Conservation (phyloP, 257 asterid genomes). For the Linderniella brevidens region DNA sequence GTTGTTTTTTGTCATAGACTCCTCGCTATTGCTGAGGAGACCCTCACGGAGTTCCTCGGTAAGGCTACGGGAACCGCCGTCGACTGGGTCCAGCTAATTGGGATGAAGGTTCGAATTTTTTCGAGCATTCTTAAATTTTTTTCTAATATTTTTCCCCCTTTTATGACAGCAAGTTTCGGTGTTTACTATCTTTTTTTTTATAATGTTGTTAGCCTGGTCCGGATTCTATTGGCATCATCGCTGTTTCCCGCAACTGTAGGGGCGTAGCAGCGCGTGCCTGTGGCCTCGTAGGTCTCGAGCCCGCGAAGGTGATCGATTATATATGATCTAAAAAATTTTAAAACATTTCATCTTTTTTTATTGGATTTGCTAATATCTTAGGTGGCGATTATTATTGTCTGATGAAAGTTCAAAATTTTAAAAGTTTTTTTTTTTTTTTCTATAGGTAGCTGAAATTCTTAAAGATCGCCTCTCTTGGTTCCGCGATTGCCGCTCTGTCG, state of each 20-base stretch:
- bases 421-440: background rate
- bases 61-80: slow-evolving; percentile 99
- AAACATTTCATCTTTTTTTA: background rate
- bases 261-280: slow-evolving; percentile 99
- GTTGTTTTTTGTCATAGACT: slow-evolving; percentile 35
- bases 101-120: slow-evolving; percentile 73
- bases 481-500: slow-evolving; percentile 78
- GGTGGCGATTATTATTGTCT: background rate
- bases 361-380: background rate
- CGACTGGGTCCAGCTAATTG: slow-evolving; percentile 99
- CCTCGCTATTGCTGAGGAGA: slow-evolving; percentile 95
- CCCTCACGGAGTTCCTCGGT: slow-evolving; percentile 97
- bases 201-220: slow-evolving; percentile 83
- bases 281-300: slow-evolving; percentile 96
- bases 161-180: background rate
- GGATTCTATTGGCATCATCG: slow-evolving; percentile 98
- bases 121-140: background rate
- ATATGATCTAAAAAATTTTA: too few species aligned
- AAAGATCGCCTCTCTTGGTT: slow-evolving; percentile 96
- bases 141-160: background rate
- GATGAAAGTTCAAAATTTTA: background rate
- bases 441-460: slow-evolving; percentile 87
- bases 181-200: background rate
- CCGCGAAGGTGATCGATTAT: slow-evolving; percentile 64
- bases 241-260: slow-evolving; percentile 90